A percentile compares a stretch with the other conserved stretches of the same genome.
These are phyloP conservation scores for Barnettozyma pratensis DNA, from an alignment of 805 yeast genomes.

Conservation along the genomic window DNA sequence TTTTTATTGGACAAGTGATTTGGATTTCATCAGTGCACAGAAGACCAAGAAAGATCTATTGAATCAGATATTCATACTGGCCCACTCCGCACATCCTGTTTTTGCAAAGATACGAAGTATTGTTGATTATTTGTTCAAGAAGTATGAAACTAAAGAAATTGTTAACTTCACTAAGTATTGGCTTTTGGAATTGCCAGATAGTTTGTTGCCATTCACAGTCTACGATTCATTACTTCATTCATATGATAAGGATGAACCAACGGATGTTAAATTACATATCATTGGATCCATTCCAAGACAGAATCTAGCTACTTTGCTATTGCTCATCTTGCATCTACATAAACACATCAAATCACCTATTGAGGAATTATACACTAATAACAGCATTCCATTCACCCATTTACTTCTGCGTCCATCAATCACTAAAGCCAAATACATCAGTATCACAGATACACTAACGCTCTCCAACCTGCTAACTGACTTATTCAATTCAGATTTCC, in stretches of 20 bases:
- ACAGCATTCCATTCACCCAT: conserved; percentile 22
- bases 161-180: conserved; percentile 45
- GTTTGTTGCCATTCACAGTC: conserved; percentile 38
- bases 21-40: conserved; percentile 17
- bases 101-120: conserved; percentile 1
- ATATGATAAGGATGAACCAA: conserved; percentile 9
- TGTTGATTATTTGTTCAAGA: conserved; percentile 11
- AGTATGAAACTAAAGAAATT: conserved; percentile 14
- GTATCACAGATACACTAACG: conserved; percentile 7
- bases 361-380: conserved; percentile 2
- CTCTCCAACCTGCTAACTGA: conserved; percentile 12
- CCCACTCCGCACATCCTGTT: not conserved
- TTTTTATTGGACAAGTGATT: conserved; percentile 11
- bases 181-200: conserved; percentile 56
- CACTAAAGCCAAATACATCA: conserved; percentile 4
- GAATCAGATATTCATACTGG: not conserved
- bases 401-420: conserved; percentile 22
- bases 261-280: conserved; percentile 9
- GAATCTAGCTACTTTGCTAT: conserved; percentile 22
- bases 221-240: conserved; percentile 21
- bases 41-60: conserved; percentile 10
- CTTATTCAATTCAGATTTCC: conserved; percentile 10
- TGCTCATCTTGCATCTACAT: conserved; percentile 17
- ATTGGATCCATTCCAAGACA: conserved; percentile 27
- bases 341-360: conserved; percentile 4